These are phyloP conservation scores for Populus davidiana DNA, from an alignment of 345 rosid species.

Conservation along the genomic window DNA sequence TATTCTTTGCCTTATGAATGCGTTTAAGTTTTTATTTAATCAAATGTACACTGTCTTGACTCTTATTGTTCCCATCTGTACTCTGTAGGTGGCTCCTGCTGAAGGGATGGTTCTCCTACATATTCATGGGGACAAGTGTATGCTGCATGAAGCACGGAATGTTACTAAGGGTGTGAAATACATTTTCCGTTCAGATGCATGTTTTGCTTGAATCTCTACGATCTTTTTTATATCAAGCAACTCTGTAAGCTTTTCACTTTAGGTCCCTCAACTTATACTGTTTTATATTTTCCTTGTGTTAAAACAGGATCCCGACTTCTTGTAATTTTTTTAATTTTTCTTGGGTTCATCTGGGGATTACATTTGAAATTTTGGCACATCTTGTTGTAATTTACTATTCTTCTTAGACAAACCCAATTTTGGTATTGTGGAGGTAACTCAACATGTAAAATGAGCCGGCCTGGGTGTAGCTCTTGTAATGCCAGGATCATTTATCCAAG, in stretches of 20 bases:
- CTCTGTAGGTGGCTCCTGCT: constrained; percentile 65
- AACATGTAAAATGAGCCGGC: background rate
- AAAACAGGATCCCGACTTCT: background rate
- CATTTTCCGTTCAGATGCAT: constrained; percentile 86
- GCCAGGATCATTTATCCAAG: background rate
- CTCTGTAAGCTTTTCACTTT: constrained; percentile 6
- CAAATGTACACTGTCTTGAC: background rate
- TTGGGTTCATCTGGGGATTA: background rate
- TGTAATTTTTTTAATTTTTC: background rate
- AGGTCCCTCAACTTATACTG: background rate
- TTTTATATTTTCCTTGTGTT: background rate
- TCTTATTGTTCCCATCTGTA: constrained; percentile 5
- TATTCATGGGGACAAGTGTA: constrained; percentile 83
- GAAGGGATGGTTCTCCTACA: constrained; percentile 96
- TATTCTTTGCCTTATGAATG: background rate
- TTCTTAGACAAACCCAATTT: background rate
- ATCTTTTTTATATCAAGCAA: constrained; percentile 2
- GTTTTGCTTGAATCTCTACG: constrained; percentile 58
- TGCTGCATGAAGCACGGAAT: constrained; percentile 87
- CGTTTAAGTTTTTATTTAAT: background rate
- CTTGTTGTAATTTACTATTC: background rate
- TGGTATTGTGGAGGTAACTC: background rate
- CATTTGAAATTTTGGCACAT: background rate
- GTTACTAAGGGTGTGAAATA: constrained; percentile 80
- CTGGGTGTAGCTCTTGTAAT: background rate